A percentile compares a stretch with the other conserved stretches of the same genome.
phyloP scores from a whole-genome alignment of 495 filamentous ascomycete genomes.

The Neurospora intermedia region DNA sequence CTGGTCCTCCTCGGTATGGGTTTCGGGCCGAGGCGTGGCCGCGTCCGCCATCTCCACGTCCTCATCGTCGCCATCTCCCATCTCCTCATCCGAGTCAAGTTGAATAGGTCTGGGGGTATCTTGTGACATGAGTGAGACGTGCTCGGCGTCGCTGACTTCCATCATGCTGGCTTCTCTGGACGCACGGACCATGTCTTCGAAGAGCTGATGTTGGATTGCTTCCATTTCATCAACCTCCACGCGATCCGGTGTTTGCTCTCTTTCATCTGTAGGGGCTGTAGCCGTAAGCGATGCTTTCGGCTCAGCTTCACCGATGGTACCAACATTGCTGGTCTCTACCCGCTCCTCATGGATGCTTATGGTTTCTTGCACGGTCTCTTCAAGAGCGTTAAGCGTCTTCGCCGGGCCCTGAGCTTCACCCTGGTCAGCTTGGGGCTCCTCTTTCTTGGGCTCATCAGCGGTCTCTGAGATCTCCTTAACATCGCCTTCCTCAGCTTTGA shows the following conservation, averaged over 20 bases:
- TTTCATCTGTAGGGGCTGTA: background rate
- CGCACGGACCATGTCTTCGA: background rate
- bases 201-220: background rate
- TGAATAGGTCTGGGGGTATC: background rate
- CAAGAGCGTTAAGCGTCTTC: background rate
- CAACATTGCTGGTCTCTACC: background rate
- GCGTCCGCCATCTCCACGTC: conserved; percentile 7
- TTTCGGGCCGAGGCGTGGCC: background rate
- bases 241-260: background rate
- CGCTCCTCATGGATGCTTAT: background rate
- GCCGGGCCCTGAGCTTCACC: background rate
- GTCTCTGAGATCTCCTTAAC: background rate
- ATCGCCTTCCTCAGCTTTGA: background rate
- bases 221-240: background rate
- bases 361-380: background rate
- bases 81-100: background rate
- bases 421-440: background rate
- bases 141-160: background rate
- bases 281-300: background rate
- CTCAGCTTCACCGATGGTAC: background rate
- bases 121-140: background rate
- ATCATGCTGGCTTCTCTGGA: background rate
- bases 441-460: background rate
- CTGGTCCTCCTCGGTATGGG: background rate
- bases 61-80: conserved; percentile 5